Base-by-base conservation (phyloP, 257 asterid species). In the Echium plantagineum region DNA sequence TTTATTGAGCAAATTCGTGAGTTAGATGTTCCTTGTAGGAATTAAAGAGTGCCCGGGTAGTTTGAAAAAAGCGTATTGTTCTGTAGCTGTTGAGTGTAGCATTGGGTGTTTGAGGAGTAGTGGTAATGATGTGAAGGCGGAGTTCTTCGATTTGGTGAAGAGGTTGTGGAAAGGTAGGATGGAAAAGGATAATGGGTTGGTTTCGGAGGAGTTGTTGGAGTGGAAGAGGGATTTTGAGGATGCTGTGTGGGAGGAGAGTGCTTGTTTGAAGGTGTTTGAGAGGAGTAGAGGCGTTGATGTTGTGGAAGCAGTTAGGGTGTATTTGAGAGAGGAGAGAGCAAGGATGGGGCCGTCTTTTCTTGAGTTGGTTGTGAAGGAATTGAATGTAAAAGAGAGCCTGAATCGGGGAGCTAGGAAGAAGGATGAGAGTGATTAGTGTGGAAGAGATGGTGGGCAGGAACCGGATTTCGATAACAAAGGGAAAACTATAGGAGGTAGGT, bases 171-270 rank as follows among this genome's bases (percentile, higher is more conserved):
- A 77, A 56, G 71, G 72, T 32, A 77, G 69, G 58, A 69, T 84
- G 35, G 73, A 59, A 21, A 80, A 64, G 79, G 67, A 62, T 51
- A 75, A 76, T 22, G 87, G 90, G 4, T 47, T 89, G 75, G 63
- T 77, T 61, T 86, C 93, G 4, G 84, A 75, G 46, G 86, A 73
- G 55, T 69, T 90, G 63, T 57, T 57, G 76, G 58, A 18, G 28
- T 90, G 96, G 96, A 85, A 72, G 67, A 87, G 75, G 20, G 86
- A 78, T 35, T 62, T 87, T 18, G 90, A 87, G 73, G 83, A 82
- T 10, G 87, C 96, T 0, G 75, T 85, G 20, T 78, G 80, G 86
- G 86, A 85, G 5, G 83, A 85, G 52, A 26, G 59, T 38, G 76
- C 51, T 24, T 47, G 48, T 5, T 58, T 65, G 52, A 56, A 51